These are phyloP conservation scores for Theileria luwenshuni DNA, from an alignment of 169 alveolate genomes.

Conservation along the genomic window DNA sequence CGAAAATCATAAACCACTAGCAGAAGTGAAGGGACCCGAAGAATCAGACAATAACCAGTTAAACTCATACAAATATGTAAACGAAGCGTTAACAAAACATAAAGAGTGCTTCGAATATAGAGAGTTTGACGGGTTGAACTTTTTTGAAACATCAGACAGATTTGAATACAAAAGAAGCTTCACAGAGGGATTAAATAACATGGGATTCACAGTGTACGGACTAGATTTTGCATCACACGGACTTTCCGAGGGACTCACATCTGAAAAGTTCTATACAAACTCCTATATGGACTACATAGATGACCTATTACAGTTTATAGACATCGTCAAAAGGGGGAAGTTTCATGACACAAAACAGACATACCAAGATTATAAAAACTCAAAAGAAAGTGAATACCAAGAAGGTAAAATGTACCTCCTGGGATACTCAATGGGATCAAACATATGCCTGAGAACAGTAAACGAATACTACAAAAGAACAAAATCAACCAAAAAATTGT, in stretches of 20 bases:
- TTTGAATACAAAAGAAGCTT: constrained; percentile 48
- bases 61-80: not conserved
- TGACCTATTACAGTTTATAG: constrained; percentile 63
- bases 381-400: not conserved
- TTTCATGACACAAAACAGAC: constrained; percentile 4
- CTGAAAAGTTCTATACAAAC: constrained; percentile 18
- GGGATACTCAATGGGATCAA: constrained; percentile 79
- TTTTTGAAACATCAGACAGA: constrained; percentile 28
- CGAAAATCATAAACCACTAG: constrained; percentile 10
- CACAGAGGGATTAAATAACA: constrained; percentile 50
- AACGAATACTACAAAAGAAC: constrained; percentile 1
- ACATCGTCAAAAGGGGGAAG: constrained; percentile 34
- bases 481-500: constrained; percentile 18
- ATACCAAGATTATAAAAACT: not conserved
- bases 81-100: constrained; percentile 29
- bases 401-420: constrained; percentile 51
- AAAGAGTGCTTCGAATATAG: constrained; percentile 24
- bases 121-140: constrained; percentile 25
- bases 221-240: constrained; percentile 67
- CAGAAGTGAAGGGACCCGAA: not conserved
- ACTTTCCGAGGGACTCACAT: constrained; percentile 45
- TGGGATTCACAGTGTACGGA: constrained; percentile 59
- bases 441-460: constrained; percentile 46
- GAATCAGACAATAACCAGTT: not conserved
- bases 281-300: constrained; percentile 54